These are phyloP conservation scores for Fusarium sororula DNA, from an alignment of 2,329 filamentous ascomycete species.

Conservation along the genomic window DNA sequence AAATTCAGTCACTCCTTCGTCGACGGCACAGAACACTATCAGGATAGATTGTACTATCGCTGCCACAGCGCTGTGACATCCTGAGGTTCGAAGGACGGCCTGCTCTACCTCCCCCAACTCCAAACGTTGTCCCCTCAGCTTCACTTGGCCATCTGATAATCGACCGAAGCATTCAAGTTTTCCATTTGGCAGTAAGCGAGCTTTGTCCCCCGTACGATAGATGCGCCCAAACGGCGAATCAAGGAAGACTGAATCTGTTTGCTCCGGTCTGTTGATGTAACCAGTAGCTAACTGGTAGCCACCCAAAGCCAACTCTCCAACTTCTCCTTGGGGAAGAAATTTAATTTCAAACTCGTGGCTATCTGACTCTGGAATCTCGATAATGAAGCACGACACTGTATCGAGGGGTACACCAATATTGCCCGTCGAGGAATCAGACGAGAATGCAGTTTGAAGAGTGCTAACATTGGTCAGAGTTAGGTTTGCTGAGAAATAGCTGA, in stretches of 20 bases:
- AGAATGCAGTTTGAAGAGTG: slow-evolving; percentile 74
- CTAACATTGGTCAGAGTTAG: slow-evolving; percentile 49
- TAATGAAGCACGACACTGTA: slow-evolving; percentile 81
- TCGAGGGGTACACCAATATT: slow-evolving; percentile 82
- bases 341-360: slow-evolving; percentile 48
- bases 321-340: slow-evolving; percentile 70
- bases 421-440: slow-evolving; percentile 63
- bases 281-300: slow-evolving; percentile 81
- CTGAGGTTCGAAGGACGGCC: slow-evolving; percentile 67
- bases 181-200: slow-evolving; percentile 71
- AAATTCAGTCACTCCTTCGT: slow-evolving; percentile 47
- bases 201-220: slow-evolving; percentile 89
- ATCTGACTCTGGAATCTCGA: slow-evolving; percentile 55
- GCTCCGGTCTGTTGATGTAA: slow-evolving; percentile 83
- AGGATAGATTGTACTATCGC: slow-evolving; percentile 73
- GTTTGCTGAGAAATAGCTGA: background rate
- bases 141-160: slow-evolving; percentile 83
- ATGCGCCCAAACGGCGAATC: slow-evolving; percentile 72
- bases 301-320: slow-evolving; percentile 84
- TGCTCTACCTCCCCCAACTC: slow-evolving; percentile 84
- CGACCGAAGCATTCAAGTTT: slow-evolving; percentile 85
- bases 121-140: slow-evolving; percentile 83
- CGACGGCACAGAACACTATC: slow-evolving; percentile 77
- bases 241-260: slow-evolving; percentile 78
- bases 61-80: slow-evolving; percentile 73